Evolutionary conservation across 1,139 yeast genomes (phyloP), one percentile per base, ranked within the genome.

Genomic region (Sugiyamaella neomexicana): DNA sequence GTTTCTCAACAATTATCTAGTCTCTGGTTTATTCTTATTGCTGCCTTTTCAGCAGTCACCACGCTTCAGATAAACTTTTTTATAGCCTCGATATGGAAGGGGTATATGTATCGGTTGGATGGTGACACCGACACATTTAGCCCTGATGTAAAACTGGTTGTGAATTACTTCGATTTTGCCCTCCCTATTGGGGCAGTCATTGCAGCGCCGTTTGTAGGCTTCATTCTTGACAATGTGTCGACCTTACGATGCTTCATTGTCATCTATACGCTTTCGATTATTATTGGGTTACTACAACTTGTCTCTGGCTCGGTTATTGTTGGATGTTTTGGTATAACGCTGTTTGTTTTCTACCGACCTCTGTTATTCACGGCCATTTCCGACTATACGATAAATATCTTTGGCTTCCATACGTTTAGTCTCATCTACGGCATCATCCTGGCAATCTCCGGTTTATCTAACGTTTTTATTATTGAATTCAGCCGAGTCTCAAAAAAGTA

Each of bases 401-500:
- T 91, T 74, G 98, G 98, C 0, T 90, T 87, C 69, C 86, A 83
- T 55, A 89, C 95, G 1, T 91, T 91, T 72, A 97, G 97, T 40
- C 85, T 91, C 1, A 83, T 90, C n/a, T 91, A 91, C 68, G 98
- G 98, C 0, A 75, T 91, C 9, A 79, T 89, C 64, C 88, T 89
- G 65, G 46, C 42, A 12, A 37, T 41, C 13, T 49, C 52, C 10
- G 42, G 47, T 8, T 63, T 85, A 25, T 81, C 86, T 69, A 91
- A 89, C 69, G 75, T 89, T 60, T 67, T 80, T 12, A 96, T 89
- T 67, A 83, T 86, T 32, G 73, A 75, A 2, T 72, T 90, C 69
- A 97, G 90, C 40, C 25, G 31, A 23, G 44, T 25, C n/a, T 17
- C 36, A 3, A 39, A 47, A 40, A 41, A 39, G 15, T 40, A 38